Percentiles rank a stretch among this genome's conserved stretches.
These are phyloP conservation scores for Raphanus raphanistrum DNA, from an alignment of 345 rosid genomes.

Conservation along the genomic window DNA sequence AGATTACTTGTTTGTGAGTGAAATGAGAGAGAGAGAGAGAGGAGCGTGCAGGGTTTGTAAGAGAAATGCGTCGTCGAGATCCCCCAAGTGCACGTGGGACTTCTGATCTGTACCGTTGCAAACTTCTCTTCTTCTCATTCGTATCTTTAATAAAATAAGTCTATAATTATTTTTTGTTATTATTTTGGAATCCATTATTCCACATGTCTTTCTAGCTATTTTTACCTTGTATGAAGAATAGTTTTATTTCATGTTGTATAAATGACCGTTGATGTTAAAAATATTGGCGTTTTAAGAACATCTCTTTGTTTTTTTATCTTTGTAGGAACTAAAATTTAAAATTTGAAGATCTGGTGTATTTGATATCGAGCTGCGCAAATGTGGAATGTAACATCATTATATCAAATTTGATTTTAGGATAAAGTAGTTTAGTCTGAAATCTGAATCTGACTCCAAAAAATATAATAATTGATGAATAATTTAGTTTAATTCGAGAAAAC, in stretches of 20 bases:
- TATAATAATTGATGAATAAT: not conserved
- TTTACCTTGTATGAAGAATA: too few relatives aligned
- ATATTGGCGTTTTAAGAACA: not conserved
- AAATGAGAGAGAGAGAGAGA: conserved; percentile 23
- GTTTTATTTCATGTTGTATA: too few relatives aligned
- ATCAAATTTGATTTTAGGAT: not conserved
- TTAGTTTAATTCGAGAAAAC: not conserved
- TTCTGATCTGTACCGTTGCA: conserved; percentile 42
- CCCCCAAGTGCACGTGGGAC: conserved; percentile 60
- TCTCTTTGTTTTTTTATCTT: not conserved
- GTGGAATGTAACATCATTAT: not conserved
- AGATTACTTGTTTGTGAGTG: not conserved
- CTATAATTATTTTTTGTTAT: too few relatives aligned
- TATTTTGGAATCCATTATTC: too few relatives aligned
- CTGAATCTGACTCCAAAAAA: not conserved
- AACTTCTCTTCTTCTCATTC: not conserved
- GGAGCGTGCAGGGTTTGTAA: conserved; percentile 21
- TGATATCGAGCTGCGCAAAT: not conserved
- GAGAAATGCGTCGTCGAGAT: conserved; percentile 37
- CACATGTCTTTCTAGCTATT: too few relatives aligned
- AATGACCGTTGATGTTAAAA: too few relatives aligned
- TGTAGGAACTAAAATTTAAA: not conserved
- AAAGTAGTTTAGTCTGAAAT: not conserved
- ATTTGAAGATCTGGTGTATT: not conserved
- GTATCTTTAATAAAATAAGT: too few relatives aligned